Percentiles rank a stretch among this genome's conserved stretches.
These are phyloP conservation scores for Plasmopara halstedii DNA, from an alignment of 352 stramenopile species.

Conservation along the genomic window DNA sequence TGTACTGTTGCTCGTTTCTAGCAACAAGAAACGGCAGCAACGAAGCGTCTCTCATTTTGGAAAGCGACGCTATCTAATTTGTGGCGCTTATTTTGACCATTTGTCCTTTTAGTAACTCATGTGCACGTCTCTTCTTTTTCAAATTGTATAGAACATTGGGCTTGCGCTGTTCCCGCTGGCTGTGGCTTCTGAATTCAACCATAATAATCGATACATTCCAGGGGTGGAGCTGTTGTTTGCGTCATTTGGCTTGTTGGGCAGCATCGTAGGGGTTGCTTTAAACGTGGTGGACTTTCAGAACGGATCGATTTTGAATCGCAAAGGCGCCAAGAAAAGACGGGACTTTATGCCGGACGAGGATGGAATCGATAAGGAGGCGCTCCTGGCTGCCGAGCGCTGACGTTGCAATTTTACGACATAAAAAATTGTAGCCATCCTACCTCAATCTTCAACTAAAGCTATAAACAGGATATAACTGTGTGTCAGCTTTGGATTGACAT, in stretches of 20 bases:
- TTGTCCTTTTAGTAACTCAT: no score
- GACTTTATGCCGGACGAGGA: slow-evolving; percentile 52
- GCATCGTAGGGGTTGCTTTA: slow-evolving; percentile 55
- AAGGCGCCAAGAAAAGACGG: slow-evolving; percentile 30
- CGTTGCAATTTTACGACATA: neutral
- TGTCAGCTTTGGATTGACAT: slow-evolving; percentile 11
- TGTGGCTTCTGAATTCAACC: slow-evolving; percentile 68
- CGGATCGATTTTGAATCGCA: slow-evolving; percentile 64
- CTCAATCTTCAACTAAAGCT: neutral
- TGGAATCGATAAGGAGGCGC: slow-evolving; percentile 42
- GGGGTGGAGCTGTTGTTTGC: slow-evolving; percentile 79
- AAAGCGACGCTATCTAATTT: no score
- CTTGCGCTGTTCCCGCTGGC: slow-evolving; percentile 69
- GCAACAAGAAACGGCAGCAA: no score
- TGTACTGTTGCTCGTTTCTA: no score
- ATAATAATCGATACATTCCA: slow-evolving; percentile 66
- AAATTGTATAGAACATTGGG: slow-evolving; percentile 62
- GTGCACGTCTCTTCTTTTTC: slow-evolving; percentile 5
- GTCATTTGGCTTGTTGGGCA: slow-evolving; percentile 65
- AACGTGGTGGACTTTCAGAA: slow-evolving; percentile 77
- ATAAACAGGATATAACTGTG: no score
- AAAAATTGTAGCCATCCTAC: slow-evolving; percentile 8
- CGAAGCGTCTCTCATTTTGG: no score
- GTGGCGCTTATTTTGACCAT: no score
- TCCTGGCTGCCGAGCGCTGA: slow-evolving; percentile 54